Evolutionary conservation across 345 rosid species (phyloP).

Genomic region (Eucalyptus pauciflora): DNA sequence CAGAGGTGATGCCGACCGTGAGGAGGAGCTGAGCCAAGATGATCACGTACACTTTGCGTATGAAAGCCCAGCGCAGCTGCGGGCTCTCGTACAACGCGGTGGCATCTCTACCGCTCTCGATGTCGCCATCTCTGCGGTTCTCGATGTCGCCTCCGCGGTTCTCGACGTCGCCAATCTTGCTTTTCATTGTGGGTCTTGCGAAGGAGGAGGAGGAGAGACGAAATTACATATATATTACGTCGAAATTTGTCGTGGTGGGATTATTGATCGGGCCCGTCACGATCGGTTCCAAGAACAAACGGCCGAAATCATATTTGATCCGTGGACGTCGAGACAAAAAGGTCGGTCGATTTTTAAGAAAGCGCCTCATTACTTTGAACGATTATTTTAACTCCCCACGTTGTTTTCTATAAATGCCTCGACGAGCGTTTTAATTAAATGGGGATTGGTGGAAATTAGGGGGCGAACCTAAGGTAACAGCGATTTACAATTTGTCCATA

Average conservation of each 20-base stretch:
- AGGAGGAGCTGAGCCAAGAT: slow-evolving; percentile 29
- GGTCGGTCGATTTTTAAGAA: not conserved
- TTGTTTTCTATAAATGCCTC: not conserved
- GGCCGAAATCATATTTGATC: not conserved
- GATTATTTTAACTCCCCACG: not conserved
- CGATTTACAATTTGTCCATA: not conserved
- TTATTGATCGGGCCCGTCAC: not conserved
- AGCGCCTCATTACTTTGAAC: not conserved
- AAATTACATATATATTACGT: not conserved
- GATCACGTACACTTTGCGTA: slow-evolving; percentile 46
- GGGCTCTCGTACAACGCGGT: slow-evolving; percentile 10
- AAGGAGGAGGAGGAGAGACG: not conserved
- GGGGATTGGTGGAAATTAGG: not conserved
- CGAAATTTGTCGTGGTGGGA: not conserved
- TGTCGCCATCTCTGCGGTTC: not conserved
- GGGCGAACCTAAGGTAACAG: not conserved
- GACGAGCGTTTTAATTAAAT: not conserved
- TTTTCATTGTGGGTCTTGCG: not conserved
- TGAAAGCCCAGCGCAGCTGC: slow-evolving; percentile 60
- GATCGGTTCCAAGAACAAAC: not conserved
- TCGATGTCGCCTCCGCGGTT: not conserved
- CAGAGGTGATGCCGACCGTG: slow-evolving; percentile 28
- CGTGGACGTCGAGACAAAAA: not conserved
- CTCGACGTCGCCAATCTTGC: not conserved
- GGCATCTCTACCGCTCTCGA: too few species aligned